Percentiles rank a stretch among this genome's conserved stretches.
Conservation (phyloP, 2,329 filamentous ascomycete genomes). For the Ophiostoma perfectum region DNA sequence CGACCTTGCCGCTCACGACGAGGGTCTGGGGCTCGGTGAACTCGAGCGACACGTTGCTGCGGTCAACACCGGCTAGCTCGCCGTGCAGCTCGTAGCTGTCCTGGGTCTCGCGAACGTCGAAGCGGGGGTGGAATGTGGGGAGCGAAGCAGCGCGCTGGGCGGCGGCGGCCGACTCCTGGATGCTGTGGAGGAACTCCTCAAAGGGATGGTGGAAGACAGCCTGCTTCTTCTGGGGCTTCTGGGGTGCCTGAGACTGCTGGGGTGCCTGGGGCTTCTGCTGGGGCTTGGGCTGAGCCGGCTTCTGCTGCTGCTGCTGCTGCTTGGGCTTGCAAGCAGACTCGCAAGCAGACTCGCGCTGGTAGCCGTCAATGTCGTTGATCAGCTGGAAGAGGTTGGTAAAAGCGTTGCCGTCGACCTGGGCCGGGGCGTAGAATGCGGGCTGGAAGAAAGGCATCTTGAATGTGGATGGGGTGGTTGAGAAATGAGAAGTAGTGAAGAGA, state of each 20-base stretch:
- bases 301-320: conserved; percentile 17
- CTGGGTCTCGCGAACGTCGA: conserved; percentile 68
- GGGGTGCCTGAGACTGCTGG: neutral
- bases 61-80: conserved; percentile 69
- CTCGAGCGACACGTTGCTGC: conserved; percentile 70
- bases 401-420: conserved; percentile 26
- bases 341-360: conserved; percentile 39
- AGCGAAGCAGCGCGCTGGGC: conserved; percentile 32
- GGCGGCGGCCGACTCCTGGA: neutral
- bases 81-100: conserved; percentile 70
- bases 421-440: conserved; percentile 37
- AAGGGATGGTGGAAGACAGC: neutral
- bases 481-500: neutral
- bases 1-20: conserved; percentile 62
- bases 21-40: conserved; percentile 73
- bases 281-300: conserved; percentile 23
- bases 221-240: neutral
- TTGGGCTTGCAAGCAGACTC: conserved; percentile 18
- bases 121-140: conserved; percentile 62
- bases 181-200: conserved; percentile 5
- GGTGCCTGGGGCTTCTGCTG: neutral
- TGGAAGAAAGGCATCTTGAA: conserved; percentile 43
- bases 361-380: conserved; percentile 56
- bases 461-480: neutral
- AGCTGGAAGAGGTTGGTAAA: conserved; percentile 51